A percentile compares a stretch with the other conserved stretches of the same genome.
Evolutionary conservation across 2,329 filamentous ascomycete species (phyloP).

Genomic region (Diaporthe capsici): DNA sequence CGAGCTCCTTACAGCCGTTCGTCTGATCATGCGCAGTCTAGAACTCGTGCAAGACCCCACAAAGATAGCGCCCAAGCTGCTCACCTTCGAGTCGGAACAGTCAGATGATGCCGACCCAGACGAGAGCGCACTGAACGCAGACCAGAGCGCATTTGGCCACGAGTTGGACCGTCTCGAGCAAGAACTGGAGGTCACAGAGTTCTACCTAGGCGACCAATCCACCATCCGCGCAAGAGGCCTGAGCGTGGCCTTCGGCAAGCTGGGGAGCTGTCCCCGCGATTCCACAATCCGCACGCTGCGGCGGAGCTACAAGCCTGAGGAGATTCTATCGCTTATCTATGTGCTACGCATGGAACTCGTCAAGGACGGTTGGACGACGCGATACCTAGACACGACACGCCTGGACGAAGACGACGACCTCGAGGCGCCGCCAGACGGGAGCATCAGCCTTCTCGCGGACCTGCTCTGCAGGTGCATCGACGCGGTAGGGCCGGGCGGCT

Average conservation of each 20-base stretch:
- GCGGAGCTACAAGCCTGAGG: constrained; percentile 73
- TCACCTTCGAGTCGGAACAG: constrained; percentile 42
- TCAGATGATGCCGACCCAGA: constrained; percentile 48
- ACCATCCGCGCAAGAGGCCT: constrained; percentile 74
- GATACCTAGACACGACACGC: constrained; percentile 73
- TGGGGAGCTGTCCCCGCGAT: constrained; percentile 74
- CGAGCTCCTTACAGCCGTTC: constrained; percentile 77
- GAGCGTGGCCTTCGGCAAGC: constrained; percentile 77
- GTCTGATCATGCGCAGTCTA: constrained; percentile 77
- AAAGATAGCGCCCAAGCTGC: constrained; percentile 45
- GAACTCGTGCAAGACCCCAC: constrained; percentile 67
- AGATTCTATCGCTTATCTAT: constrained; percentile 80
- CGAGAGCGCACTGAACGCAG: constrained; percentile 45
- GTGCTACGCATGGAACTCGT: constrained; percentile 81
- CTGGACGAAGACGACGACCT: constrained; percentile 61
- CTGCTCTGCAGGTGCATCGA: constrained; percentile 82
- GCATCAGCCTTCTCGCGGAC: constrained; percentile 79
- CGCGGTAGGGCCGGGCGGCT: constrained; percentile 80
- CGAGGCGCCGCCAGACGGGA: constrained; percentile 72
- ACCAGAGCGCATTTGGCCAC: constrained; percentile 59
- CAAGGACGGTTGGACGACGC: constrained; percentile 81
- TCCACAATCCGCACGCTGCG: constrained; percentile 75
- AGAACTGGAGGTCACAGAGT: constrained; percentile 77
- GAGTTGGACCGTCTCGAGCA: constrained; percentile 73
- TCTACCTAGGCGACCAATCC: constrained; percentile 75